Base-by-base conservation (phyloP, 2,329 filamentous ascomycete species). In the Tolypocladium paradoxum region DNA sequence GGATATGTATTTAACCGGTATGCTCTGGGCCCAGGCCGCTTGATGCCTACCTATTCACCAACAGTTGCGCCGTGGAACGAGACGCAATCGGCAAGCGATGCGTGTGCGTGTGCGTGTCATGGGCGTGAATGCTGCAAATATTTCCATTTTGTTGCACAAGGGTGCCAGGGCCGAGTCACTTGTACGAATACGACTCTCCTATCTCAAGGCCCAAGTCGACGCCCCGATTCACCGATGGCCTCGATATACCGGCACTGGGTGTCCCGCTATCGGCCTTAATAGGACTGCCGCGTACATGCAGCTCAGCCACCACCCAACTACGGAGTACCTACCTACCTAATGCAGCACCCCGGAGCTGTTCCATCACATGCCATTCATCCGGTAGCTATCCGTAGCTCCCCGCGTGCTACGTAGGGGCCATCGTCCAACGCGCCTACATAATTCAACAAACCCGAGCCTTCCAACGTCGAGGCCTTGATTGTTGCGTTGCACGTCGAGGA, bases 341-440 rank as follows among this genome's bases (percentile, higher is more conserved):
- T 14, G n/a, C 16, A 33, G 8, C 29, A 31, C 12, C 29, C n/a
- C 9, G 11, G 31, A 22, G 38, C 40, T 18, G 16, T 47, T 51
- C 45, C 52, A 53, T 54, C 56, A 56, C 52, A 53, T 56, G 53
- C 47, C 50, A 40, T 52, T 12, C 31, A 40, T 33, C 43, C 46
- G 27, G 27, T 2, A 46, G 18, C 27, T 33, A 27, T 27, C 8
- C 9, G 27, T 2, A 46, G 18, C 27, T 33, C 43, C 43, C 8
- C 9, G 11, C 20, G 9, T 20, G 43, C 27, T 47, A 16, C 43
- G 29, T 12, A 14, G 4, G 18, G 18, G 43, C 11, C 43, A 31
- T n/a, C 18, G 43, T 31, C 27, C 9, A 4, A 18, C 43, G 24
- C 27, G 27, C 43, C 43, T n/a, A 11, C 4, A 31, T 27, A n/a